phyloP scores from a whole-genome alignment of 2,329 filamentous ascomycete genomes.

The Fusarium buharicum region DNA sequence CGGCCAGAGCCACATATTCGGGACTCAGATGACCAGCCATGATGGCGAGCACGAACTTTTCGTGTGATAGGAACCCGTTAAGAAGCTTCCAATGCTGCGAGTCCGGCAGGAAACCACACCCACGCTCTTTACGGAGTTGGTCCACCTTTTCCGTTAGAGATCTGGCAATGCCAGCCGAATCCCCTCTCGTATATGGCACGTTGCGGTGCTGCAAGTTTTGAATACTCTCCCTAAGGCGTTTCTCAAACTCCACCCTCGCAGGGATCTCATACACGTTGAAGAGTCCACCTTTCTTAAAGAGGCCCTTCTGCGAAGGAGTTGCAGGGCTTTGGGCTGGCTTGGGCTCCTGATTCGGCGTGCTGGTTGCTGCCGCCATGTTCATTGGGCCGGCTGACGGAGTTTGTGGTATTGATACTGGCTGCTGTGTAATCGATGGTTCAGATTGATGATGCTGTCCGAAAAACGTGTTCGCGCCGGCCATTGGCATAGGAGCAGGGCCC shows the following conservation, averaged over 20 bases:
- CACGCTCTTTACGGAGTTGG: conserved; percentile 37
- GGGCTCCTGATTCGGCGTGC: background rate
- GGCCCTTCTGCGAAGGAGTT: background rate
- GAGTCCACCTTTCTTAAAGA: conserved; percentile 30
- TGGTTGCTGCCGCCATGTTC: background rate
- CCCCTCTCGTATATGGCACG: conserved; percentile 4
- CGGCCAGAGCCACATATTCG: conserved; percentile 45
- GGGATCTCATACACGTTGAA: conserved; percentile 42
- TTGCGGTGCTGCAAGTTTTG: conserved; percentile 20
- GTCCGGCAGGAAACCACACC: conserved; percentile 48
- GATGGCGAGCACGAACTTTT: conserved; percentile 49
- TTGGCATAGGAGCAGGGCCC: conserved; percentile 47
- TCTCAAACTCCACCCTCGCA: conserved; percentile 44
- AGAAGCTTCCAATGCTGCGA: conserved; percentile 52
- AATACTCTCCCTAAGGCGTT: conserved; percentile 23
- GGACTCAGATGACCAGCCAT: conserved; percentile 43
- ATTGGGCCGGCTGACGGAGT: background rate
- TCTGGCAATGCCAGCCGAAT: conserved; percentile 19
- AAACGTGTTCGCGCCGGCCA: conserved; percentile 52
- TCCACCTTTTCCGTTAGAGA: conserved; percentile 44
- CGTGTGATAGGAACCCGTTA: conserved; percentile 37
- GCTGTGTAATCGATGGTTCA: background rate
- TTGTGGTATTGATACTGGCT: background rate
- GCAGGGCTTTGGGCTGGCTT: background rate
- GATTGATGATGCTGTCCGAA: conserved; percentile 43